A percentile compares a stretch with the other conserved stretches of the same genome.
Conservation (phyloP, 345 rosid genomes). For the Ailanthus altissimus region DNA sequence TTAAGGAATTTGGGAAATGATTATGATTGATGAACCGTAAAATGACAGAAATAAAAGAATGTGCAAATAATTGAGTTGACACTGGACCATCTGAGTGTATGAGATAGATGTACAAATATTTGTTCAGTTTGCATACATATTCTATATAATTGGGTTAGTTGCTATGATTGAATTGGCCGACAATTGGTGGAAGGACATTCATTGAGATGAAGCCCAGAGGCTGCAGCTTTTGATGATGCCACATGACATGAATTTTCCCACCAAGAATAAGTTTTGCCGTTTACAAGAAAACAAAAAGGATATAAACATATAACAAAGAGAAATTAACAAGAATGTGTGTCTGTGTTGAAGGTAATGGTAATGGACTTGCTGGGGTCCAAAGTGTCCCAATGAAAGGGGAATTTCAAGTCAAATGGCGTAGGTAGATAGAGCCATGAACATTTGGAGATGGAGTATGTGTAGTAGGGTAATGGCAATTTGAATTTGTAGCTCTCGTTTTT, state of each 20-base stretch:
- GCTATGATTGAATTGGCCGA: not conserved
- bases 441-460: too few species aligned
- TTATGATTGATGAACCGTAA: not conserved
- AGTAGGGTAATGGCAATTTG: not conserved
- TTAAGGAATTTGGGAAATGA: not conserved
- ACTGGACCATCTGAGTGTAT: not conserved
- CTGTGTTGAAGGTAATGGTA: not conserved
- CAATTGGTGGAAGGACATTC: too few species aligned
- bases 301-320: not conserved
- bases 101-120: too few species aligned
- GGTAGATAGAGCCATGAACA: not conserved
- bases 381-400: slow-evolving; percentile 4
- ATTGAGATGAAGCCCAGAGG: not conserved
- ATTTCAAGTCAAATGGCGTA: slow-evolving; percentile 22
- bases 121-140: too few species aligned
- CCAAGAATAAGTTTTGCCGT: not conserved
- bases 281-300: slow-evolving; percentile 20
- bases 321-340: not conserved
- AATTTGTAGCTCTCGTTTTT: too few species aligned
- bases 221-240: not conserved
- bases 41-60: not conserved
- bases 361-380: slow-evolving; percentile 14
- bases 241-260: not conserved
- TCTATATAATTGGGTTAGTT: too few species aligned
- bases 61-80: not conserved